Evolutionary conservation across 2,329 filamentous ascomycete species (phyloP), one percentile per base, ranked within the genome.

Genomic region (Beauveria sp.): DNA sequence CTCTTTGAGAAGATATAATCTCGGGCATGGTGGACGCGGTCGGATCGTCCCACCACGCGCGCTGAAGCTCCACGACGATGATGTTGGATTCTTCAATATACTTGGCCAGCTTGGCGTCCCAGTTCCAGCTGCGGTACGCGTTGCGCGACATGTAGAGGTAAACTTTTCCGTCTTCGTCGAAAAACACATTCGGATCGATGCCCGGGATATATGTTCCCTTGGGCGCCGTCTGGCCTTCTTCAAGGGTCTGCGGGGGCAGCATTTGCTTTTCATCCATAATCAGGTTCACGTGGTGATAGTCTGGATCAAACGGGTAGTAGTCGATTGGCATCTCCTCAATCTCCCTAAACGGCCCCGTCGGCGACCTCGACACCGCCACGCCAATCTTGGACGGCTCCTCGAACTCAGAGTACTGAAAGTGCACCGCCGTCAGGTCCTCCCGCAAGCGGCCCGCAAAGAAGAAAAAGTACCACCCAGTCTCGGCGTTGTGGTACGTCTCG

Each of bases 121-220:
- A 74, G 40, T 73, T 74, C 72, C 72, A 74, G 52, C 74, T 74
- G 1, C 72, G 67, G 56, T 74, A 74, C 3, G 72, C 72, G 50
- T 74, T 74, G 6, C 72, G 67, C 1, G 73, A 74, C 4, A 67
- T 63, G 60, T 73, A 74, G 0, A 75, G 58, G 59, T 79, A 78
- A 14, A 70, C 66, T 6, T 66, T 67, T 3, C 70, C 72, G 62
- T 75, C 70, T 6, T 69, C 65, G 46, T 79, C 74, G 51, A 77
- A 79, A 46, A 81, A 76, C n/a, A 82, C 70, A 67, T 80, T 77
- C 0, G 77, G 73, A 58, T 81, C 79, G 8, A 81, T 79, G 4
- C 69, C 71, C 1, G 72, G 72, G 22, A 74, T 74, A 22, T 70
- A 74, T 1, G 72, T 74, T 16, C 72, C 72, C 60, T 66, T 73